Base-by-base conservation (phyloP, 225 moss, liverwort and hornwort genomes). In the Polytrichum commune region DNA sequence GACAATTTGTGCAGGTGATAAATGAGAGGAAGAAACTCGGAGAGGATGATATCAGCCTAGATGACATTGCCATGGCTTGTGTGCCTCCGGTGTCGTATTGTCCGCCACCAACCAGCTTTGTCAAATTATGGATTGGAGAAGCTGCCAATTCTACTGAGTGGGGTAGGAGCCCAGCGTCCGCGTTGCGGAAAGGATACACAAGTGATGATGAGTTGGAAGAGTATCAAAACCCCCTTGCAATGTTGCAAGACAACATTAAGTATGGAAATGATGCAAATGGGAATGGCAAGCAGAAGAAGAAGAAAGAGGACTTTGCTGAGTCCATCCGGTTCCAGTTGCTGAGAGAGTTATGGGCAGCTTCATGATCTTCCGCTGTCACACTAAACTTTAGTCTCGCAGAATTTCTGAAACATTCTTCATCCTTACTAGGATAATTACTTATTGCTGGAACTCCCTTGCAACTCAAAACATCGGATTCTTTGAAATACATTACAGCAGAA, bases 111-210 rank as follows among this genome's bases (percentile, higher is more conserved):
- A 88, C 90, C 9, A 82, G 80, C 68, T 88, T 81, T 77, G 86
- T 98, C 19, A 90, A 91, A 83, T 71, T 92, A 65, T 94, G 94
- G 92, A 93, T 93, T 55, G 97, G 97, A 62, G 92, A 98, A 76
- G 79, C 84, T 78, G 72, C 64, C 25, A 82, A 60, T 65, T 84
- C 86, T 25, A 74, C 68, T 38, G 69, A 35, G 54, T 94, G 94
- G 94, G 96, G 96, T n/a, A 88, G 62, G 80, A 88, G 89, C 71
- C 81, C 77, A n/a, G 84, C 85, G 18, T 98, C 98, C 27, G 77
- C 95, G 70, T 83, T 98, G 79, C 78, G 98, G 73, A 98, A 93
- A 80, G 95, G 95, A 58, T 98, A 98, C 67, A 93, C 98, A 16
- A 95, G 95, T 64, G 95, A 98, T 72, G 98, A 95, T 27, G 95